Conservation (phyloP, 2,329 filamentous ascomycete genomes). For the Colletotrichum lini region DNA sequence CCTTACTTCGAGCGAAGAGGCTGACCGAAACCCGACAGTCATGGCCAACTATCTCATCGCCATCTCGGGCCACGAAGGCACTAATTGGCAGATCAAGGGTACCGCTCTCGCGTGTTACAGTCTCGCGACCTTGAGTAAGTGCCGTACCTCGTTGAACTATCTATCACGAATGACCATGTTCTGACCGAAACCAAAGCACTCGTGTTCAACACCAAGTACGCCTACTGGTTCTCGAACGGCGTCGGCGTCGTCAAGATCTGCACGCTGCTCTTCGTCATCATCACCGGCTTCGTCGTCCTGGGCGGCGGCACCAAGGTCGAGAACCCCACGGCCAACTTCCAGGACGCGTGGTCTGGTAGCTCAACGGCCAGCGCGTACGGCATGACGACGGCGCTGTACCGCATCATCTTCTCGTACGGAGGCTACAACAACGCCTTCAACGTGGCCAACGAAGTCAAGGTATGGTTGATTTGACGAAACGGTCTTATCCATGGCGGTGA, state of each 20-base stretch:
- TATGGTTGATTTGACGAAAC: neutral
- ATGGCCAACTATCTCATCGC: slow-evolving; percentile 74
- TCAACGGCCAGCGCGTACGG: slow-evolving; percentile 23
- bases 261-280: slow-evolving; percentile 30
- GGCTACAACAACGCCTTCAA: slow-evolving; percentile 74
- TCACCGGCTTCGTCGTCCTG: slow-evolving; percentile 22
- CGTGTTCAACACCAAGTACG: slow-evolving; percentile 65
- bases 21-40: slow-evolving; percentile 56
- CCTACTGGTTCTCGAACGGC: slow-evolving; percentile 67
- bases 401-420: slow-evolving; percentile 35
- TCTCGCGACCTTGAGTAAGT: slow-evolving; percentile 56
- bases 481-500: neutral
- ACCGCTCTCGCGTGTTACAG: slow-evolving; percentile 76
- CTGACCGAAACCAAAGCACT: slow-evolving; percentile 5
- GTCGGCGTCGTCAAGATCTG: slow-evolving; percentile 72
- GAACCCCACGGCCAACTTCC: slow-evolving; percentile 54
- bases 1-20: too few species aligned
- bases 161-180: too few species aligned
- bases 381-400: slow-evolving; percentile 27
- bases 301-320: slow-evolving; percentile 44
- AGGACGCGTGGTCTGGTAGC: slow-evolving; percentile 44
- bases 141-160: too few species aligned
- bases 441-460: slow-evolving; percentile 70
- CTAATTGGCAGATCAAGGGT: slow-evolving; percentile 76
- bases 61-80: slow-evolving; percentile 64